Evolutionary conservation across 2,329 filamentous ascomycete species (phyloP).

Genomic region (Diaporthe citrichinensis): DNA sequence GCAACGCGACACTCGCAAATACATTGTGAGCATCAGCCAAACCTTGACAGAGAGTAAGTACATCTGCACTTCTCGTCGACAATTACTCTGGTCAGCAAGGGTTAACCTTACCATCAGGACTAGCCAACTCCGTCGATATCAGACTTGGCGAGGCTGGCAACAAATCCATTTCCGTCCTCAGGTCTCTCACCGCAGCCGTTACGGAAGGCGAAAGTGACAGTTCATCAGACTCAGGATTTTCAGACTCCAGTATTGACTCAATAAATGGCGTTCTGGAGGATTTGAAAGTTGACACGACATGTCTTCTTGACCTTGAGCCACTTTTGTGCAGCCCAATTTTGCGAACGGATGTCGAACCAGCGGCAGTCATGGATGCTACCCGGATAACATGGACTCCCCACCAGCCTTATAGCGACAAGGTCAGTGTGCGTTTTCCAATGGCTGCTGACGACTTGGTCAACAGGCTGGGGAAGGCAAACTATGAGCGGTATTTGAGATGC

Average conservation of each 20-base stretch:
- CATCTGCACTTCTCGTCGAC: background rate
- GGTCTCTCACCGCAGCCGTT: background rate
- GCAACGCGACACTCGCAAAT: background rate
- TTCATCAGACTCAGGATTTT: background rate
- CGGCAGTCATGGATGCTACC: background rate
- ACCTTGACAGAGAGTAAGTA: constrained; percentile 4
- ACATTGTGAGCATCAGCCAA: constrained; percentile 22
- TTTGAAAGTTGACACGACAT: constrained; percentile 30
- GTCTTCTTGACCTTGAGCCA: constrained; percentile 31
- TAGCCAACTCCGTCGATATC: background rate
- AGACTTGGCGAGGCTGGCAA: background rate
- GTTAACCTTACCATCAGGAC: background rate
- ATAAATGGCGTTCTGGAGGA: constrained; percentile 9
- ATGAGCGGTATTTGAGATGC: constrained; percentile 28
- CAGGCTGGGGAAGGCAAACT: constrained; percentile 27
- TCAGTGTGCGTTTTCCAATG: constrained; percentile 28
- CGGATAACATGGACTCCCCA: constrained; percentile 1
- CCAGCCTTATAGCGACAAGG: constrained; percentile 20
- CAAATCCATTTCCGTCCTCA: constrained; percentile 6
- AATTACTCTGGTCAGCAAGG: background rate
- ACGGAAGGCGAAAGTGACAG: background rate
- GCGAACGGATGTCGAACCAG: background rate
- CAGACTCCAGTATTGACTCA: background rate
- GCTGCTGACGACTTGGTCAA: background rate
- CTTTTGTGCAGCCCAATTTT: constrained; percentile 27